Base-by-base conservation (phyloP, 2,329 filamentous ascomycete species). In the Stylonectria norvegica region DNA sequence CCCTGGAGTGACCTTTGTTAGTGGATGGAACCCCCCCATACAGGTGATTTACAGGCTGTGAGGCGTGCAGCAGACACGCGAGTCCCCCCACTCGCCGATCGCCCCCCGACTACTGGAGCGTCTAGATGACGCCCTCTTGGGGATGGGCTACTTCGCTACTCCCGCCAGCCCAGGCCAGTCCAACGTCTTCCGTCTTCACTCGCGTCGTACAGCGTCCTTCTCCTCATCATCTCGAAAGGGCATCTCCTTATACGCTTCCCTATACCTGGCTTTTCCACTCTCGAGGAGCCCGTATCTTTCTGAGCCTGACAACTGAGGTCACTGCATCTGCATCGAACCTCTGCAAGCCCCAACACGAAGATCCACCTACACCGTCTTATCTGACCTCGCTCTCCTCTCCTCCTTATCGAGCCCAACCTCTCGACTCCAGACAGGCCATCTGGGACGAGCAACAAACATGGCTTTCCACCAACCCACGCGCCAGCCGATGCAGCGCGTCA, bases 401-500 rank as follows among this genome's bases (percentile, higher is more conserved):
- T 18, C 33, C 40, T 34, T 34, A 33, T 38, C 34, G 30, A n/a
- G 30, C n/a, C 33, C 43, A 49, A 35, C 33, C 25, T 55, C 46
- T 33, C 45, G 35, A 48, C 36, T 40, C 27, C 25, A 34, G 29
- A 43, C 35, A 35, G 30, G 34, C 40, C 14, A 37, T 18, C 11
- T 34, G 16, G 27, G 32, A 45, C 37, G 33, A 45, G 25, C 36
- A 36, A 40, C 34, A 40, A 52, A 34, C 43, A 81, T 79, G 75
- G 75, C 77, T 47, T 81, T 83, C 53, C 79, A 79, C 47, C 78
- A 81, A 54, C 72, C 78, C 32, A 73, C 76, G 25, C 70, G 73
- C 43, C 75, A 75, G 52, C 61, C 70, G 20, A 63, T 70, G 17
- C 76, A 75, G 53, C 71, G 76, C 48, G 64, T 68, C 44, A 66